Percentiles rank a stretch among this genome's conserved stretches.
These are phyloP conservation scores for Trichoderma virens DNA, from an alignment of 495 filamentous ascomycete species.

Conservation along the genomic window DNA sequence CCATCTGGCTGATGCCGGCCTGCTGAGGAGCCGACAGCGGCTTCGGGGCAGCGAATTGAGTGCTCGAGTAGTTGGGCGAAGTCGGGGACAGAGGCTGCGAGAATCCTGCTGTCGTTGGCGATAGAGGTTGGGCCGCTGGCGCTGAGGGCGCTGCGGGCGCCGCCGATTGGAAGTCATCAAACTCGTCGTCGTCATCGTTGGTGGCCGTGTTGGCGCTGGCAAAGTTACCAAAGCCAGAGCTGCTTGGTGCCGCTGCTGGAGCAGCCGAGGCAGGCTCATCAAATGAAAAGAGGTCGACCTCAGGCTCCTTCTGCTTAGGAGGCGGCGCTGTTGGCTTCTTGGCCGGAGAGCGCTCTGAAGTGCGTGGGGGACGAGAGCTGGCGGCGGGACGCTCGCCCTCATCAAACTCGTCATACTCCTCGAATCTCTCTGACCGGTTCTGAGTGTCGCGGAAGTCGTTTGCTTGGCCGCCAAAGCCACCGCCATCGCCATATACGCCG, in stretches of 20 bases:
- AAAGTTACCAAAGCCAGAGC: constrained; percentile 49
- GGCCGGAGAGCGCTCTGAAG: constrained; percentile 31
- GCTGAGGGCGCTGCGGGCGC: constrained; percentile 46
- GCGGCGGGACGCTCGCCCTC: constrained; percentile 53
- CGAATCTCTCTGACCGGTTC: constrained; percentile 64
- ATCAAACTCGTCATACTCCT: constrained; percentile 95
- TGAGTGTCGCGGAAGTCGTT: constrained; percentile 56
- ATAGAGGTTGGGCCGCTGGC: constrained; percentile 19
- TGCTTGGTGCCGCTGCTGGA: constrained; percentile 35
- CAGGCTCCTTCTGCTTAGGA: constrained; percentile 73
- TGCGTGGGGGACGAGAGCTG: constrained; percentile 39
- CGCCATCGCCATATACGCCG: constrained; percentile 88
- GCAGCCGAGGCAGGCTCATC: constrained; percentile 52
- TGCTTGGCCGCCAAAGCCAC: constrained; percentile 65
- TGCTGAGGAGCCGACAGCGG: constrained; percentile 75
- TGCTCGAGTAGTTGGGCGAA: constrained; percentile 54
- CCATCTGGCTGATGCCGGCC: constrained; percentile 69
- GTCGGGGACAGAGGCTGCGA: constrained; percentile 45
- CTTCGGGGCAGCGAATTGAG: constrained; percentile 72
- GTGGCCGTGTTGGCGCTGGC: constrained; percentile 19
- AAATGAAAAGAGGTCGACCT: constrained; percentile 82
- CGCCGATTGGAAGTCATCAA: constrained; percentile 97
- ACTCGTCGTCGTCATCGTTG: constrained; percentile 77
- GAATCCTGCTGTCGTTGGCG: constrained; percentile 29
- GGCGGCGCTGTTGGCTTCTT: constrained; percentile 46